Conservation (phyloP, 2,329 filamentous ascomycete species). For the Claviceps pazoutovae region DNA sequence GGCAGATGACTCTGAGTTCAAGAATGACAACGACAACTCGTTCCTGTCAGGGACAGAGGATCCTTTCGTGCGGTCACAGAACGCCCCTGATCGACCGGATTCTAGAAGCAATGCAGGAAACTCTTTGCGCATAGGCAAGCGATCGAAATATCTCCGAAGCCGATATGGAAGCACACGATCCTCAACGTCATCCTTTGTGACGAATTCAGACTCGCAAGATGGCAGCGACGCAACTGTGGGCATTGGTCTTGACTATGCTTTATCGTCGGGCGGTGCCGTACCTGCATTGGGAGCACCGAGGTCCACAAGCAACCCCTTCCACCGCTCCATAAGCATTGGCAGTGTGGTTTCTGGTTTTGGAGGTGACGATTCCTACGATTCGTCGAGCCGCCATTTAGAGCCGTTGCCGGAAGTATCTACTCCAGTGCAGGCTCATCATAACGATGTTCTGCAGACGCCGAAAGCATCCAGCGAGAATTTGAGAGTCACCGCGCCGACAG, state of each 20-base stretch:
- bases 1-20: conserved; percentile 10
- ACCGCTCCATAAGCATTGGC: conserved; percentile 70
- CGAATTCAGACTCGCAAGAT: conserved; percentile 38
- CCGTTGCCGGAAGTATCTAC: conserved; percentile 35
- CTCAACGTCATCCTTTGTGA: conserved; percentile 45
- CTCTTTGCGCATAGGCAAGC: conserved; percentile 28
- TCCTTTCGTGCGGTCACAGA: conserved; percentile 18
- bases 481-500: conserved; percentile 49
- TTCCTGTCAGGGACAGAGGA: conserved; percentile 17
- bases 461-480: conserved; percentile 42
- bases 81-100: conserved; percentile 22
- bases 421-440: conserved; percentile 23
- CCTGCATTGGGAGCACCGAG: conserved; percentile 39
- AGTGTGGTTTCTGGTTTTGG: conserved; percentile 65
- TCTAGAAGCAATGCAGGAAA: conserved; percentile 29
- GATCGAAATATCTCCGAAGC: conserved; percentile 45
- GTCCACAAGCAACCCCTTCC: conserved; percentile 42
- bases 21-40: conserved; percentile 16
- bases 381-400: conserved; percentile 31
- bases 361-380: conserved; percentile 40
- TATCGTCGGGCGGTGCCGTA: conserved; percentile 67
- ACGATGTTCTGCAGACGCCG: conserved; percentile 53
- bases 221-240: conserved; percentile 63
- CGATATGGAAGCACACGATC: conserved; percentile 44
- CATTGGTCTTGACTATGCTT: conserved; percentile 57